These are phyloP conservation scores for Taxawa tesnikishii DNA, from an alignment of 2,329 filamentous ascomycete species.

Conservation along the genomic window DNA sequence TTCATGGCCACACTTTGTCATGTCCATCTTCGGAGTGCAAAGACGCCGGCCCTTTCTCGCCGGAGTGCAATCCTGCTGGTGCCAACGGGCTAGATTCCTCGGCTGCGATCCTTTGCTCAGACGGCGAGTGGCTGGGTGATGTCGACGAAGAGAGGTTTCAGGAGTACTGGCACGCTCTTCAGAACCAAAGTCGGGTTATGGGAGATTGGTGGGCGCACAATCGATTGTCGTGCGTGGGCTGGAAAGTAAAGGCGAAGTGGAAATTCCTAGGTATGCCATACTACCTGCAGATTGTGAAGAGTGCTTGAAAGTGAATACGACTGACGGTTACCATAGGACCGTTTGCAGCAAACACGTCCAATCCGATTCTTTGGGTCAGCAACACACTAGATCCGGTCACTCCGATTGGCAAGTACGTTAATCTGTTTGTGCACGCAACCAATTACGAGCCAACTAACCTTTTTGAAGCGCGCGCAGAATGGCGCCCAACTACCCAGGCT, in stretches of 20 bases:
- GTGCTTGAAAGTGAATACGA: too few species aligned
- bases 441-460: too few species aligned
- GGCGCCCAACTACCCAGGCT: conserved; percentile 28
- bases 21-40: conserved; percentile 11
- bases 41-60: conserved; percentile 17
- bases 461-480: conserved; percentile 35
- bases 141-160: conserved; percentile 10
- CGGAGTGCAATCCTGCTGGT: conserved; percentile 8
- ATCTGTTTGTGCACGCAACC: neutral
- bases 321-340: too few species aligned
- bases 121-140: conserved; percentile 17
- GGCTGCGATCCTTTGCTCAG: conserved; percentile 23
- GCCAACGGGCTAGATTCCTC: conserved; percentile 8
- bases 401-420: conserved; percentile 26
- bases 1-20: conserved; percentile 15
- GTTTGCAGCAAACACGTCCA: conserved; percentile 26
- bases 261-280: conserved; percentile 10
- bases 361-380: conserved; percentile 45
- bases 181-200: conserved; percentile 17
- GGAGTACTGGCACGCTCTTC: conserved; percentile 14
- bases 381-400: conserved; percentile 50
- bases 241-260: conserved; percentile 10
- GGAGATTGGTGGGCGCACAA: conserved; percentile 25
- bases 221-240: conserved; percentile 20
- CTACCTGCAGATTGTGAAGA: too few species aligned